Evolutionary conservation across 805 yeast species (phyloP).

Genomic region (Sugiyamaella mastotermitis): DNA sequence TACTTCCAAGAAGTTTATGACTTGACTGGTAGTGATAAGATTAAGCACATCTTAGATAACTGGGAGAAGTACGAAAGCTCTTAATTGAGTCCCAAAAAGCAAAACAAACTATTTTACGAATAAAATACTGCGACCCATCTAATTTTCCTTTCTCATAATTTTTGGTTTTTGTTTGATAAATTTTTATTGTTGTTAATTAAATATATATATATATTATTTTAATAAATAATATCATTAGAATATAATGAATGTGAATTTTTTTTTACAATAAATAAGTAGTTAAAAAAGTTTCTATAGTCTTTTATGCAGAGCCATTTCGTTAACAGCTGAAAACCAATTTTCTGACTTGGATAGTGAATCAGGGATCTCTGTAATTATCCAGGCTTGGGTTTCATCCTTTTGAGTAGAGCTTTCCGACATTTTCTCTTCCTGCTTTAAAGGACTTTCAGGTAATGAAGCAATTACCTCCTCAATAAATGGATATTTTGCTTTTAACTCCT

Average conservation of each 20-base stretch:
- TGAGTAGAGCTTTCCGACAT: background rate
- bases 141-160: background rate
- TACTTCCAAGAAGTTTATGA: slow-evolving; percentile 94
- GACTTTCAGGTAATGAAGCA: background rate
- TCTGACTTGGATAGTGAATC: slow-evolving; percentile 14
- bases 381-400: background rate
- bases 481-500: slow-evolving; percentile 38
- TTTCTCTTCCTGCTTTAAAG: background rate
- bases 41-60: slow-evolving; percentile 83
- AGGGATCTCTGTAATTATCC: slow-evolving; percentile 14
- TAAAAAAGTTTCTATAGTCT: background rate
- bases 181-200: background rate
- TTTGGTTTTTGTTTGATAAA: slow-evolving; percentile 3
- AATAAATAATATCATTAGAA: background rate
- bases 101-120: too few species aligned
- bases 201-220: slow-evolving; percentile 2
- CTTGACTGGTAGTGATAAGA: slow-evolving; percentile 85
- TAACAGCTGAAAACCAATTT: slow-evolving; percentile 29
- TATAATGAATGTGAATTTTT: slow-evolving; percentile 1
- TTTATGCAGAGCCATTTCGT: slow-evolving; percentile 25
- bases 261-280: slow-evolving; percentile 3
- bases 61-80: slow-evolving; percentile 75
- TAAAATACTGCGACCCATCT: too few species aligned
- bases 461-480: slow-evolving; percentile 22
- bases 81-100: too few species aligned